phyloP scores from a whole-genome alignment of 1,284 basidiomycete species.

The Boletus semigastroideus region DNA sequence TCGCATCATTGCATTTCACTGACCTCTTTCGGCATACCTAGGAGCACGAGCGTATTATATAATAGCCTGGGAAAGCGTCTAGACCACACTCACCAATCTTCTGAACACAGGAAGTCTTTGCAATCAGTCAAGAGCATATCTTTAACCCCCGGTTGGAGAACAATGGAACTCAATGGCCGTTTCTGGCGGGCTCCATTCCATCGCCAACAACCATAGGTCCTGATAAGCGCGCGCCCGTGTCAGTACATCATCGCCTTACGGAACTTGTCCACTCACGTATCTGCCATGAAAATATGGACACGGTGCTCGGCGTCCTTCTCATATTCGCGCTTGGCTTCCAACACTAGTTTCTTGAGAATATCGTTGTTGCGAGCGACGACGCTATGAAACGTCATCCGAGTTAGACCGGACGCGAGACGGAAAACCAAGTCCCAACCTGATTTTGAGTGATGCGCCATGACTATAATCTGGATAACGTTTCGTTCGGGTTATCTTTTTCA shows the following conservation, averaged over 20 bases:
- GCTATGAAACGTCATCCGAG: slow-evolving; percentile 37
- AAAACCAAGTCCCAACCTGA: slow-evolving; percentile 50
- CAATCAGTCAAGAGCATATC: slow-evolving; percentile 85
- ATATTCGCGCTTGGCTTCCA: slow-evolving; percentile 82
- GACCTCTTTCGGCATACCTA: slow-evolving; percentile 84
- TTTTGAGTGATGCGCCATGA: slow-evolving; percentile 68
- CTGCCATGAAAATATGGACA: slow-evolving; percentile 83
- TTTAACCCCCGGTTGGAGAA: slow-evolving; percentile 80
- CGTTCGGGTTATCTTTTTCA: slow-evolving; percentile 68
- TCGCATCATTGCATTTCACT: slow-evolving; percentile 30
- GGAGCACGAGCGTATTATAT: slow-evolving; percentile 14
- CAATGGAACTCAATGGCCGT: slow-evolving; percentile 83
- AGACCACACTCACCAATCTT: slow-evolving; percentile 65
- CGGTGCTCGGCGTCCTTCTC: slow-evolving; percentile 86
- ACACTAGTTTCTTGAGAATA: slow-evolving; percentile 77
- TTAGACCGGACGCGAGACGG: not conserved
- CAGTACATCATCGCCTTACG: slow-evolving; percentile 11
- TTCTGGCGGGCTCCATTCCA: slow-evolving; percentile 86
- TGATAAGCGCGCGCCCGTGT: slow-evolving; percentile 25
- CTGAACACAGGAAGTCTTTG: slow-evolving; percentile 78
- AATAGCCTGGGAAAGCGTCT: slow-evolving; percentile 9
- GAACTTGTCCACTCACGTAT: slow-evolving; percentile 58
- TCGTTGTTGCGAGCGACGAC: slow-evolving; percentile 84
- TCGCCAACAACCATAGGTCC: slow-evolving; percentile 73
- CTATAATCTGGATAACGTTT: slow-evolving; percentile 74